Evolutionary conservation across 2,329 filamentous ascomycete species (phyloP), one percentile per base, ranked within the genome.

Genomic region (Penicillium sp.): DNA sequence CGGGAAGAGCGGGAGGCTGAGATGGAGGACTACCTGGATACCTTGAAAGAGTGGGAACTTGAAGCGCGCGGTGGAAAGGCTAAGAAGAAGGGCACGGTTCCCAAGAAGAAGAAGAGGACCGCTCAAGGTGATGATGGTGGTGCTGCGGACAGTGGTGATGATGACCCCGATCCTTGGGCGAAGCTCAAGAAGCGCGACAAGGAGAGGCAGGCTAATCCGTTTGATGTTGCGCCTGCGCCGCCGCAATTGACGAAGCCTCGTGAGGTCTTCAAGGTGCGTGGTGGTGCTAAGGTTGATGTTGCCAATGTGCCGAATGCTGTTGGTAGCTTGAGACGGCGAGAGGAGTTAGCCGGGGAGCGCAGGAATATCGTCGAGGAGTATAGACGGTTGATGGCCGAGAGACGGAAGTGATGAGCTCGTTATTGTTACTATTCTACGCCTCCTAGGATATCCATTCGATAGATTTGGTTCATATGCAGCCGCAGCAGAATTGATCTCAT

Each of bases 81-180:
- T 50, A 78, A 77, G 65, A 71, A 61, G 67, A 73, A 57, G 71
- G 59, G 71, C 3, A 43, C 45, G 3, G 49, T 48, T 13, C 39
- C 72, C 27, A 63, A 58, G 60, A 71, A 57, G 69, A 70, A 60
- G 64, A 69, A 70, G 47, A 70, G 72, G 40, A 42, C 47, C 20
- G 60, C 49, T 6, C 18, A n/a, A 5, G 47, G 50, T 11, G 73
- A 70, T 13, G 71, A 72, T 47, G 58, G 43, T 4, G 58, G 44
- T 4, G 70, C 64, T 38, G 74, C 73, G 22, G 74, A 76, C 27
- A 76, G 80, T 29, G 78, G 81, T 4, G 82, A 77, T 34, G 77
- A 82, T 42, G 79, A 82, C 8, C 82, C 84, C 36, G 87, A 91
- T 66, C 87, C 88, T 0, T 95, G 88, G 88, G 82, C 79, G 35